Conservation (phyloP, 345 rosid species). For the Limnanthes douglasii region DNA sequence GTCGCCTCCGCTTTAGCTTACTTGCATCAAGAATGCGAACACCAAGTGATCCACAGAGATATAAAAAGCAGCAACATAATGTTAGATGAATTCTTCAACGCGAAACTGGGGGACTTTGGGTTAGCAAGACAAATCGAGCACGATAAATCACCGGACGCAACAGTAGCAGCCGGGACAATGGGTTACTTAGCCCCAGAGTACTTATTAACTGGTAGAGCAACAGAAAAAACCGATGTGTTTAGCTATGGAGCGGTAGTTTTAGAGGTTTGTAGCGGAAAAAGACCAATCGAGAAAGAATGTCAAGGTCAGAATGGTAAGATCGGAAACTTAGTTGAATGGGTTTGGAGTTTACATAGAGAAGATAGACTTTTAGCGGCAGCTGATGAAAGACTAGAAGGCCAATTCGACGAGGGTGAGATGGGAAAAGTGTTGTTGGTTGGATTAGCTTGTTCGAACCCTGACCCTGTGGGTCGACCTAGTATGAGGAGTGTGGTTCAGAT, state of each 20-base stretch:
- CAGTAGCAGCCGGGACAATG: constrained; percentile 97
- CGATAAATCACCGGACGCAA: constrained; percentile 85
- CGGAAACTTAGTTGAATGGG: constrained; percentile 92
- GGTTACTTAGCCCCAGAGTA: constrained; percentile 98
- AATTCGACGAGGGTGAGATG: constrained; percentile 46
- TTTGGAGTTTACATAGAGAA: constrained; percentile 80
- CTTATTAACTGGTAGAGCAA: constrained; percentile 73
- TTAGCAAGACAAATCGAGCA: constrained; percentile 81
- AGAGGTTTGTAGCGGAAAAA: constrained; percentile 72
- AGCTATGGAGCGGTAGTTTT: constrained; percentile 90
- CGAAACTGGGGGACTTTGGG: constrained; percentile 86
- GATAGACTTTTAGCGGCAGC: constrained; percentile 53
- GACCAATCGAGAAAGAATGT: constrained; percentile 82
- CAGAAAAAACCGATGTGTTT: constrained; percentile 80
- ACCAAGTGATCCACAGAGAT: constrained; percentile 91
- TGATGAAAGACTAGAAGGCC: constrained; percentile 52
- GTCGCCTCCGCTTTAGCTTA: constrained; percentile 93
- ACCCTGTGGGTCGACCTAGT: constrained; percentile 66
- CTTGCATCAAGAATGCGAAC: constrained; percentile 94
- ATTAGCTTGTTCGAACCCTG: constrained; percentile 87
- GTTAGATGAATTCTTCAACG: constrained; percentile 82
- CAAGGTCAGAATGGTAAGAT: constrained; percentile 28
- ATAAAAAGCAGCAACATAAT: constrained; percentile 85
- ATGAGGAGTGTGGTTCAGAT: constrained; percentile 86
- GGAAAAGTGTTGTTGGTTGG: constrained; percentile 60